phyloP scores from a whole-genome alignment of 176 grass and related monocot genomes.

The Saccharum spontaneum region DNA sequence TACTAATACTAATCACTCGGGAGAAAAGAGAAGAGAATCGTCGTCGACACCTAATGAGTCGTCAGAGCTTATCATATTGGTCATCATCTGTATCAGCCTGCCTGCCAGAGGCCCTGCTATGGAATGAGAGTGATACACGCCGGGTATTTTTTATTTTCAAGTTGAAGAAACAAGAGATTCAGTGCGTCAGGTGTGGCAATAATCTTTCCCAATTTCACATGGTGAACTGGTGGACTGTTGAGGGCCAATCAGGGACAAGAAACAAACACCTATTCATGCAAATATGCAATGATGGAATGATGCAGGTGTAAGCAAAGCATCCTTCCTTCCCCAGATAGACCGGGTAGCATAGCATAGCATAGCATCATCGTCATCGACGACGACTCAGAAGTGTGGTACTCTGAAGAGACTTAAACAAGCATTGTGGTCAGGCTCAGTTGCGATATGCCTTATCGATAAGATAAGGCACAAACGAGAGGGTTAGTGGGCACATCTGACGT shows the following conservation, averaged over 20 bases:
- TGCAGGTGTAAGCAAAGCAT: neutral
- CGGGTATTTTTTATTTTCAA: neutral
- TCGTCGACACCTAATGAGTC: neutral
- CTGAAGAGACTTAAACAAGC: neutral
- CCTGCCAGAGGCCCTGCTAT: too few relatives aligned
- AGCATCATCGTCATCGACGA: too few relatives aligned
- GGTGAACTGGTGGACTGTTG: neutral
- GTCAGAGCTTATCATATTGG: neutral
- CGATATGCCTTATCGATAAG: neutral
- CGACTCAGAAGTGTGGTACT: too few relatives aligned
- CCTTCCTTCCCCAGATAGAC: neutral
- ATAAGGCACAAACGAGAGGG: neutral
- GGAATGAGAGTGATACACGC: neutral
- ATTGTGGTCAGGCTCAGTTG: neutral
- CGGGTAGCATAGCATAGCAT: too few relatives aligned
- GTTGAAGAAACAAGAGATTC: neutral
- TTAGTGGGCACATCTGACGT: neutral
- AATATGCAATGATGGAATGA: neutral
- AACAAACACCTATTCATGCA: neutral
- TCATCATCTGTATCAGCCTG: neutral
- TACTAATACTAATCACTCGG: neutral
- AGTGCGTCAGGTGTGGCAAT: slow-evolving; percentile 9
- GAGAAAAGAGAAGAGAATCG: neutral
- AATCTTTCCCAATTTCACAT: neutral
- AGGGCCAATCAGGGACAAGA: neutral